A percentile compares a stretch with the other conserved stretches of the same genome.
These are phyloP conservation scores for Entomortierella beljakovae DNA, from an alignment of 192 early-diverging fungal genomes.

Conservation along the genomic window DNA sequence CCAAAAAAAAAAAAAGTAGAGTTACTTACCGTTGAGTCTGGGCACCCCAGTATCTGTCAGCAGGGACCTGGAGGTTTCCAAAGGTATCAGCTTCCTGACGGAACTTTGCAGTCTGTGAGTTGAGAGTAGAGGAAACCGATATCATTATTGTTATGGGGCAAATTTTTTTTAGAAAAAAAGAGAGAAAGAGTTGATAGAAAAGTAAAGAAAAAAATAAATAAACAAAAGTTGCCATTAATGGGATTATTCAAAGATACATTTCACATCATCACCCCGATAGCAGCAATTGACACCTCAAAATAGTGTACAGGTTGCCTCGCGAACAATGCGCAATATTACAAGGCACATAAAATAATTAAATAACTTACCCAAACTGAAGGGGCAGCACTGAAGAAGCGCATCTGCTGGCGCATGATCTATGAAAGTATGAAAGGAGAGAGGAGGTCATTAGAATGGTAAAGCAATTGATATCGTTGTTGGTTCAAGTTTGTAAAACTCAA, in stretches of 20 bases:
- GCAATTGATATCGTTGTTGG: neutral
- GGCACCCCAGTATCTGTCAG: constrained; percentile 97
- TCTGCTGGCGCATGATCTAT: constrained; percentile 53
- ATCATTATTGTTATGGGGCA: constrained; percentile 7
- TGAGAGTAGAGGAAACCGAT: constrained; percentile 35
- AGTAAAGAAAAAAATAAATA: neutral
- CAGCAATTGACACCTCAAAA: no score
- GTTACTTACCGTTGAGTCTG: constrained; percentile 88
- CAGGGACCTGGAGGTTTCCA: constrained; percentile 94
- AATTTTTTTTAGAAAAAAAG: neutral
- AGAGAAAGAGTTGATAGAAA: neutral
- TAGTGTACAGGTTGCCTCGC: neutral
- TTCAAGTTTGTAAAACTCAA: no score
- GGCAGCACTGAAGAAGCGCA: constrained; percentile 50
- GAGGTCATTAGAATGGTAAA: neutral
- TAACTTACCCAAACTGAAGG: constrained; percentile 51
- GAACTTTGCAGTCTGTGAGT: constrained; percentile 67
- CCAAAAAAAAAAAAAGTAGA: neutral
- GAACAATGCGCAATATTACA: neutral
- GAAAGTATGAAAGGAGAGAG: neutral
- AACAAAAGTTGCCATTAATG: no score
- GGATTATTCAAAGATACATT: no score
- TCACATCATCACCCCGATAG: no score
- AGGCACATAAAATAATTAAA: neutral
- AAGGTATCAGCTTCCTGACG: constrained; percentile 90